Evolutionary conservation across 306 rosid species (phyloP), one percentile per base, ranked within the genome.

Genomic region (Albizia julibrissin): DNA sequence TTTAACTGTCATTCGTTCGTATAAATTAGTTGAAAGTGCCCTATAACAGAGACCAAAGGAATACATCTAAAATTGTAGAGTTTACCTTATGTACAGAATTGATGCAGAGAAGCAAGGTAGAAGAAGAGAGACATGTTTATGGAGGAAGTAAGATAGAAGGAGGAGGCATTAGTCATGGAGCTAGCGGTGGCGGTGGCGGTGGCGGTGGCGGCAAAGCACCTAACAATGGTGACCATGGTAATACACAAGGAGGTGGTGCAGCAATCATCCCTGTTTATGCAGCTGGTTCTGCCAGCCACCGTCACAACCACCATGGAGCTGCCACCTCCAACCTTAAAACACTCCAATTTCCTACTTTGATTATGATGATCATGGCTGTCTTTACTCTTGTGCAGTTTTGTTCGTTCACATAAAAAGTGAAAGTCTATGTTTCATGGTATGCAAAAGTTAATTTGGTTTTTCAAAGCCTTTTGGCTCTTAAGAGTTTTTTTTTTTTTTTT

Each of bases 231-330:
- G 91, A 80, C 68, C 64, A 70, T 34, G 86, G 87, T 46, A 22
- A 82, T 27, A 50, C 79, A 27, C 58, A 76, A 49, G 92, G 90
- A 33, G 90, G 90, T 40, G 46, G 90, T 40, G 46, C 80, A 2
- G 84, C 86, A 44, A 82, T 77, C 13, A 84, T 91, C 81, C 98
- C 97, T 21, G 85, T 89, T 50, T 86, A 90, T 85, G 84, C 80
- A 50, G 97, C 90, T 1, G 94, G 93, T 27, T 86, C 93, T 2
- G 91, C 89, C n/a, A 87, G 81, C 58, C 15, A 77, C 42, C 90
- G 68, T 39, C 85, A 82, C 26, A 59, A 3, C 5, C 91, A 76
- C 69, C 91, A 2, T 49, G 80, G 89, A 39, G 85, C 91, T 29
- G 97, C 85, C 59, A 79, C 68, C 80, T 46, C 85, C 79, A 80